Evolutionary conservation across 2,329 filamentous ascomycete species (phyloP), one percentile per base, ranked within the genome.

Genomic region (Leptoxyphium fumago): DNA sequence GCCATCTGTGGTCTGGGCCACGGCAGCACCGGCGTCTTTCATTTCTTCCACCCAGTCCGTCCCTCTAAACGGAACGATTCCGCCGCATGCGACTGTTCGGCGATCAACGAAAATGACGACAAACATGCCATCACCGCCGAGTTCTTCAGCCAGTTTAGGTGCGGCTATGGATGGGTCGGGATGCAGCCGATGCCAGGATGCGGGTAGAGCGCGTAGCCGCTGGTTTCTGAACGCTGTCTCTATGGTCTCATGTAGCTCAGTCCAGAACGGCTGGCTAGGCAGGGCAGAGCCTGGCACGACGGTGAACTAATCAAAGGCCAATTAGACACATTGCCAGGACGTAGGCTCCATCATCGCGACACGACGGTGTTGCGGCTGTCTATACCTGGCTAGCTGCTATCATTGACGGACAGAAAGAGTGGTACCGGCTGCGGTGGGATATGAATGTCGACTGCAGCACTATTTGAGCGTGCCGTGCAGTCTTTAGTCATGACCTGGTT

Each of bases 161-260:
- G 48, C 52, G 32, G 52, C 41, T 34, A 26, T 38, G 34, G 29
- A 15, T 30, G 45, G 36, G 38, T 53, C 45, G 8, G 17, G 28
- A 45, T 49, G 29, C n/a, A 57, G 51, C 15, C 54, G 52, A 7
- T 41, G 44, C 54, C 54, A 55, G 7, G 47, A 44, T n/a, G 46
- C 46, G 2, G 53, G 52, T 32, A 55, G 53, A 30, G 47, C 51
- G 11, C 46, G 36, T 41, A 49, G 39, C 36, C 51, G 43, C 38
- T 54, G 52, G 13, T 42, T 42, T 38, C 47, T 38, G 44, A 51
- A 55, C 11, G 51, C 39, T 11, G 42, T 39, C 28, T 47, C 50
- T 39, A 55, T 52, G 5, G 43, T 50, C 15, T 39, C 26, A 43
- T 57, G 53, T 13, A 55, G 39, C 5, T 46, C 44, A 15, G 43